Base-by-base conservation (phyloP, 1,284 basidiomycete species). In the Tremellales sp. region DNA sequence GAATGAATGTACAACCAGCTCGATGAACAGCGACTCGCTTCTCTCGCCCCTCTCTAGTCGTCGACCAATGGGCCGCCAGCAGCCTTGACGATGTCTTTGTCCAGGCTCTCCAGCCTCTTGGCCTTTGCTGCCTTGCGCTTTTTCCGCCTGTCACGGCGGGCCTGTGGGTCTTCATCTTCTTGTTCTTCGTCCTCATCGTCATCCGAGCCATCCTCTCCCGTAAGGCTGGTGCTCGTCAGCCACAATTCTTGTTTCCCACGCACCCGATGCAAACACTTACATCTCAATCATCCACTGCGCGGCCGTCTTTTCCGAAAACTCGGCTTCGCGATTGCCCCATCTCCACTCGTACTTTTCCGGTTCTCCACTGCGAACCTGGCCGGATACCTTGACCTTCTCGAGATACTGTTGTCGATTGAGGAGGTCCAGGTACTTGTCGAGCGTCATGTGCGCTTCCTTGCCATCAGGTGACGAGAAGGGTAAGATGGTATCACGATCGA, bases 321-420 rank as follows among this genome's bases (percentile, higher is more conserved):
- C 73, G 5, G 61, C 62, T 45, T 74, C 70, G 35, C 71, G 57
- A 41, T 60, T 54, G 15, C 73, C 73, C 73, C 72, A 75, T 35
- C 62, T 60, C 67, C 67, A 69, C 45, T 72, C 67, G 40, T 56
- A 52, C 3, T 45, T 47, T 3, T 29, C 48, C 13, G 52, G 54
- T 24, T 54, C 57, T 17, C 45, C 24, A 19, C 52, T 40, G n/a
- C 42, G 45, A 8, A 29, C 44, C 13, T 55, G 53, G n/a, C 41
- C 48, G 12, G 49, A 39, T 12, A 58, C 31, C 25, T 56, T 58
- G 27, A 62, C 62, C 55, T 71, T 72, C 47, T 73, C 69, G 19
- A 75, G 62, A 39, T 75, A 75, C 21, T 56, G 52, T 47, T 72
- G 67, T 31, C 52, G 59, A 0, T 55, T 55, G 8, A 73, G 58